A percentile compares a stretch with the other conserved stretches of the same genome.
Evolutionary conservation across 176 grass and related monocot genomes (phyloP).

Genomic region (Poa annua): DNA sequence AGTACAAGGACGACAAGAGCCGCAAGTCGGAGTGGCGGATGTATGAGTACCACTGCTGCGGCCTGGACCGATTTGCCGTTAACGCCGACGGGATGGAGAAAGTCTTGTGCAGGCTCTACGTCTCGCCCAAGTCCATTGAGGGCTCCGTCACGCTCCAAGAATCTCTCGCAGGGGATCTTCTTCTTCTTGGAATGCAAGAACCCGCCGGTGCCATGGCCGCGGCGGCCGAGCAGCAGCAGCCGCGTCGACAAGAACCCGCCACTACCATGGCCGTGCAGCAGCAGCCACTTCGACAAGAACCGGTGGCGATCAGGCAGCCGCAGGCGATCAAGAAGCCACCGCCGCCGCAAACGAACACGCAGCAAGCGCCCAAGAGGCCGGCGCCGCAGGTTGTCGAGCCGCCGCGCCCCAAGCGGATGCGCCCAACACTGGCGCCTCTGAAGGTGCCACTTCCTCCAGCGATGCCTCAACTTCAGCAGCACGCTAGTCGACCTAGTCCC

Average conservation of each 20-base stretch:
- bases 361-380: background rate
- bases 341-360: background rate
- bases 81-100: background rate
- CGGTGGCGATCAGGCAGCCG: background rate
- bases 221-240: background rate
- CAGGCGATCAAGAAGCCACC: background rate
- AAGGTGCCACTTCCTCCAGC: background rate
- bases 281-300: no score
- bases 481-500: background rate
- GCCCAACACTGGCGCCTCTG: background rate
- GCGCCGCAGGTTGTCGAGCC: background rate
- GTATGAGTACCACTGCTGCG: background rate
- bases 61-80: background rate
- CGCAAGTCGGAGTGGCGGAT: background rate
- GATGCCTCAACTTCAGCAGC: background rate
- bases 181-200: background rate
- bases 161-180: background rate
- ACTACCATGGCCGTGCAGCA: no score
- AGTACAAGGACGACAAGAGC: background rate
- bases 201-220: no score
- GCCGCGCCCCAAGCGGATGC: background rate
- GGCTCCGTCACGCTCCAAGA: background rate
- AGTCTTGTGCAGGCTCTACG: background rate
- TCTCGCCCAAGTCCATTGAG: background rate
- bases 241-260: no score